Percentiles rank a stretch among this genome's conserved stretches.
These are phyloP conservation scores for Breviolum minutum DNA, from an alignment of 73 alveolate genomes.

Conservation along the genomic window DNA sequence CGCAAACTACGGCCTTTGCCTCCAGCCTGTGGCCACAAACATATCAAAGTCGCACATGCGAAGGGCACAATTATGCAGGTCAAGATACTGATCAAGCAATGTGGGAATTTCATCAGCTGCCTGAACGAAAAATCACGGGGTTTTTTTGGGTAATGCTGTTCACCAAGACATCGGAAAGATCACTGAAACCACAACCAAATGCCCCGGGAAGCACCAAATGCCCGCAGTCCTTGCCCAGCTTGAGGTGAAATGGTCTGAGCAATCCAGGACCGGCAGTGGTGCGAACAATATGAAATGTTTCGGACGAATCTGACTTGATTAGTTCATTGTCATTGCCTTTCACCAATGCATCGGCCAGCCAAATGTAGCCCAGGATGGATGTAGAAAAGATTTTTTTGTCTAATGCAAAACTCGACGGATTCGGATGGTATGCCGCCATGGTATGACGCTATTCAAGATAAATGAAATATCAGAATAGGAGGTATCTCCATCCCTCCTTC, in stretches of 20 bases:
- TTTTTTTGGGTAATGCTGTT: neutral
- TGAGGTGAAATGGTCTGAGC: conserved; percentile 68
- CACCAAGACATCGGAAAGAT: neutral
- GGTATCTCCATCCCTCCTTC: too few species aligned
- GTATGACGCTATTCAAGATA: too few species aligned
- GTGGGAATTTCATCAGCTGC: conserved; percentile 43
- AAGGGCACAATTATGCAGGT: neutral
- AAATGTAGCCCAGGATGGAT: neutral
- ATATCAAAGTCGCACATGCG: too few species aligned
- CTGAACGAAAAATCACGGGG: neutral
- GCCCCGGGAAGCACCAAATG: too few species aligned
- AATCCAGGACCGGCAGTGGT: neutral
- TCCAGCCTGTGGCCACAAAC: neutral
- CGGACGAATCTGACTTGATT: neutral
- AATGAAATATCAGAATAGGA: too few species aligned
- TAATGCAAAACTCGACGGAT: too few species aligned
- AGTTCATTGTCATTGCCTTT: neutral
- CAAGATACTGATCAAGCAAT: conserved; percentile 36
- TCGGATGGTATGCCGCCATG: too few species aligned
- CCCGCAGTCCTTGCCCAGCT: conserved; percentile 81
- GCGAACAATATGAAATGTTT: neutral
- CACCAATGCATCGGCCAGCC: neutral
- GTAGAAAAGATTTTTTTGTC: too few species aligned
- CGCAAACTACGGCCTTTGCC: conserved; percentile 64
- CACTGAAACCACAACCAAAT: neutral